Conservation (phyloP, 148 eudicot species). For the Chenopodium berlandieri region DNA sequence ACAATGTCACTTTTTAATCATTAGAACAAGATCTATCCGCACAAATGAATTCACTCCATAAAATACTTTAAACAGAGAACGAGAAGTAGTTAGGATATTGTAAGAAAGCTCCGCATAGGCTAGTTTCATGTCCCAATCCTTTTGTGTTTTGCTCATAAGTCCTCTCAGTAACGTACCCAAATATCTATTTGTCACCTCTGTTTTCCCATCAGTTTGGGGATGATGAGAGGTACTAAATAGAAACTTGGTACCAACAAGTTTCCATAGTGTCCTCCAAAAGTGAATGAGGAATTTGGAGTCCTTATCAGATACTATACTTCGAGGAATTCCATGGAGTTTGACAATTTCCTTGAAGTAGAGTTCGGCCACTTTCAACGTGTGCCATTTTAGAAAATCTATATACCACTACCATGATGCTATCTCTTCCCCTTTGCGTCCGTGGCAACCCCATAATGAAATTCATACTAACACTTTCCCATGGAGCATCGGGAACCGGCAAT, state of each 20-base stretch:
- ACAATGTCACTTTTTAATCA: too few species aligned
- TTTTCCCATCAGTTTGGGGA: background rate
- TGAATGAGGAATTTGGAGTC: background rate
- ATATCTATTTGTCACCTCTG: background rate
- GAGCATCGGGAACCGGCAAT: background rate
- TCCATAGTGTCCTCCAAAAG: background rate
- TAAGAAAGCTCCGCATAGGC: too few species aligned
- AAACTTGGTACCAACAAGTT: background rate
- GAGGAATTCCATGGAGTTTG: background rate
- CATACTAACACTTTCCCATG: conserved; percentile 4
- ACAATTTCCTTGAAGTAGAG: background rate
- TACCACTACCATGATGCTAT: background rate
- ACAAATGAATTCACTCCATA: background rate
- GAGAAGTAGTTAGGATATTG: too few species aligned
- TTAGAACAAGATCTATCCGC: too few species aligned
- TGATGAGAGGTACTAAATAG: background rate
- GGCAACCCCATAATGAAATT: conserved; percentile 8
- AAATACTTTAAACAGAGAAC: background rate
- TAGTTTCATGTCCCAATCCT: too few species aligned
- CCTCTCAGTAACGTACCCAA: background rate
- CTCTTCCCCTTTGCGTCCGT: background rate
- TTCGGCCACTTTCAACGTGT: background rate
- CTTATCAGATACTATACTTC: too few species aligned
- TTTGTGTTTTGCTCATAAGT: background rate
- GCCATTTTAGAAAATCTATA: background rate